phyloP scores from a whole-genome alignment of 2,329 filamentous ascomycete species.

The Dryadomyces quercivorus region DNA sequence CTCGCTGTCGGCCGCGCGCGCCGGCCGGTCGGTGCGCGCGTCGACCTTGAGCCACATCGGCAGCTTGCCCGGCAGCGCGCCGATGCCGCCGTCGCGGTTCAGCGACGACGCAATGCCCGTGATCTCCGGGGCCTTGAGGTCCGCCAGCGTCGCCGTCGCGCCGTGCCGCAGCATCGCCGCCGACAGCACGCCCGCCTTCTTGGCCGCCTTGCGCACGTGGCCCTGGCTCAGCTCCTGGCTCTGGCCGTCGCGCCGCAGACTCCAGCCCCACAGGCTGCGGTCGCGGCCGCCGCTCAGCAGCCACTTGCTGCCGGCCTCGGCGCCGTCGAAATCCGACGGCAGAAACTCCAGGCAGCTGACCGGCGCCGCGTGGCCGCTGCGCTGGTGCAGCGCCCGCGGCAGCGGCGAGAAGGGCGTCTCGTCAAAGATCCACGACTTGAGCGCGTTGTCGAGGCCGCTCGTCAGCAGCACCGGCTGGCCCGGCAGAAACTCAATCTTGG shows the following conservation, averaged over 20 bases:
- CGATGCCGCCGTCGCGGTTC: slow-evolving; percentile 91
- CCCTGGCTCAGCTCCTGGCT: slow-evolving; percentile 90
- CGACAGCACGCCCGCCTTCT: slow-evolving; percentile 66
- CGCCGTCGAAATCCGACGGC: slow-evolving; percentile 77
- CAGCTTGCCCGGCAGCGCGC: slow-evolving; percentile 64
- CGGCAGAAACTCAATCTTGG: slow-evolving; percentile 75
- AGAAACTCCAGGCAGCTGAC: slow-evolving; percentile 76
- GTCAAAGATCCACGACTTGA: slow-evolving; percentile 96
- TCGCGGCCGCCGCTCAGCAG: slow-evolving; percentile 81
- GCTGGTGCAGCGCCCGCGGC: slow-evolving; percentile 71
- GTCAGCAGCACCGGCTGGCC: slow-evolving; percentile 86
- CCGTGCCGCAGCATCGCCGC: slow-evolving; percentile 43
- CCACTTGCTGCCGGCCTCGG: slow-evolving; percentile 86
- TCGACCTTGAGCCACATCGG: slow-evolving; percentile 67
- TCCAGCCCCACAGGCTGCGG: slow-evolving; percentile 92
- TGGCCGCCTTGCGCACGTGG: slow-evolving; percentile 74
- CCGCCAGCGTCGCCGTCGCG: slow-evolving; percentile 53
- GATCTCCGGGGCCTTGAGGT: slow-evolving; percentile 81
- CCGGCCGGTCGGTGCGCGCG: slow-evolving; percentile 40
- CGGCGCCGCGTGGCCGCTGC: slow-evolving; percentile 80
- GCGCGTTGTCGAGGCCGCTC: slow-evolving; percentile 81
- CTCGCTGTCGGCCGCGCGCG: slow-evolving; percentile 49
- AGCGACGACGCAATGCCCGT: slow-evolving; percentile 84
- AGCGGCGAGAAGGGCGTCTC: slow-evolving; percentile 79
- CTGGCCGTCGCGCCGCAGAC: slow-evolving; percentile 85